A percentile compares a stretch with the other conserved stretches of the same genome.
Conservation (phyloP, 1,139 yeast genomes). For the Geotrichum candidum region DNA sequence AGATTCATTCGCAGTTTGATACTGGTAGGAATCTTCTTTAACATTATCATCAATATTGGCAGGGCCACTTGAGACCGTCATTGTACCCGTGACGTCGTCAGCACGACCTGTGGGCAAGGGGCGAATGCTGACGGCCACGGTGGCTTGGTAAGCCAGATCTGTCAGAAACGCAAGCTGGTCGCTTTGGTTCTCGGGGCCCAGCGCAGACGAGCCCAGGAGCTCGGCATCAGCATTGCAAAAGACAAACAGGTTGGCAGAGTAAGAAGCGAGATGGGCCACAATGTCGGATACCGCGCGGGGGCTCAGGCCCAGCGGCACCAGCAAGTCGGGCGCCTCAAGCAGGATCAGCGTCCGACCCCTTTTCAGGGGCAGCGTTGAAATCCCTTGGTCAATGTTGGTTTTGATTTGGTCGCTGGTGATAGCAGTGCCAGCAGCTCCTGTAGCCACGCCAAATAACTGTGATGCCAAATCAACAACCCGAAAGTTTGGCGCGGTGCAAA, state of each 20-base stretch:
- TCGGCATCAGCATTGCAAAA: conserved; percentile 38
- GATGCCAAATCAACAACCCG: neutral
- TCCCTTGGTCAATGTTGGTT: neutral
- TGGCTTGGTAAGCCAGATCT: conserved; percentile 48
- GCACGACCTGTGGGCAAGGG: conserved; percentile 80
- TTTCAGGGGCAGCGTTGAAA: neutral
- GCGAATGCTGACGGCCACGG: conserved; percentile 47
- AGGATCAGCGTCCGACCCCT: neutral
- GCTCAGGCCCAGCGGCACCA: conserved; percentile 39
- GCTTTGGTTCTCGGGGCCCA: conserved; percentile 15
- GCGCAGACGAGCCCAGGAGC: conserved; percentile 36
- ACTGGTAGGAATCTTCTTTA: conserved; percentile 59
- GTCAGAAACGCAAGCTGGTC: conserved; percentile 43
- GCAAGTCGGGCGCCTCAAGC: conserved; percentile 4
- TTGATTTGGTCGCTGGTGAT: neutral
- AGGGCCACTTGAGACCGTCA: conserved; percentile 53
- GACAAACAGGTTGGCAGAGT: conserved; percentile 35
- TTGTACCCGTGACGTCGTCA: conserved; percentile 69
- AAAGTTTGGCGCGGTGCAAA: neutral
- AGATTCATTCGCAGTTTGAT: conserved; percentile 47
- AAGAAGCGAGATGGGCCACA: conserved; percentile 34
- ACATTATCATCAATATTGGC: conserved; percentile 36
- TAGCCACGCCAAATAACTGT: neutral
- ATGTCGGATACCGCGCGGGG: conserved; percentile 21
- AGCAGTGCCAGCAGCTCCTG: neutral